Conservation (phyloP, 345 rosid genomes). For the Bretschneidera sinensis region DNA sequence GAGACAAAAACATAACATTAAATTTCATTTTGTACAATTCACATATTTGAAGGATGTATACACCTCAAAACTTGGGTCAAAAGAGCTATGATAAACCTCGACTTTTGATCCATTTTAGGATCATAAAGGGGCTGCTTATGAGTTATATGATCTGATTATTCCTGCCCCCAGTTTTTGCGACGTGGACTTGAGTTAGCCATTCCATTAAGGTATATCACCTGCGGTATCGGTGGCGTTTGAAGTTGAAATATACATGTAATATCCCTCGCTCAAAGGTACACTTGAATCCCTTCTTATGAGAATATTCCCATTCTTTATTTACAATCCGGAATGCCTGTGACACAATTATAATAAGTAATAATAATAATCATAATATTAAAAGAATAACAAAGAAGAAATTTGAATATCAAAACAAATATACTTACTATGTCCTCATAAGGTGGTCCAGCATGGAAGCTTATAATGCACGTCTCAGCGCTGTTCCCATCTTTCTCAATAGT, state of each 20-base stretch:
- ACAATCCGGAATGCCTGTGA: conserved; percentile 82
- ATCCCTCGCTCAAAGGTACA: conserved; percentile 95
- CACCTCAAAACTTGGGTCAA: too few species aligned
- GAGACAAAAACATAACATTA: too few species aligned
- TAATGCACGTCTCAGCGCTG: conserved; percentile 75
- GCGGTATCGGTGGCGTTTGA: conserved; percentile 86
- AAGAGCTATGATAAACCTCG: too few species aligned
- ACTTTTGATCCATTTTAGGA: neutral
- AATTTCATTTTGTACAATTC: too few species aligned
- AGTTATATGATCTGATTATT: too few species aligned
- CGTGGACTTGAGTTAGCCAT: too few species aligned
- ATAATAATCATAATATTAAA: neutral
- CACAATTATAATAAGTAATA: neutral
- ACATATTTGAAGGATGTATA: too few species aligned
- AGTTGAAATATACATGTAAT: conserved; percentile 83
- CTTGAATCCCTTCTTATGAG: conserved; percentile 94
- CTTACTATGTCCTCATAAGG: conserved; percentile 93
- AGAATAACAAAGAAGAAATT: neutral
- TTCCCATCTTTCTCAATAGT: conserved; percentile 81
- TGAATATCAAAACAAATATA: conserved; percentile 1
- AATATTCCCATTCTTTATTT: conserved; percentile 97
- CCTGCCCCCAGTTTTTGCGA: too few species aligned
- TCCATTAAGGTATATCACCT: conserved; percentile 55
- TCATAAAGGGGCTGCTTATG: too few species aligned
- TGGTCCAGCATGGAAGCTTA: conserved; percentile 91